Evolutionary conservation across 805 yeast species (phyloP).

Genomic region (Starmerella powellii): DNA sequence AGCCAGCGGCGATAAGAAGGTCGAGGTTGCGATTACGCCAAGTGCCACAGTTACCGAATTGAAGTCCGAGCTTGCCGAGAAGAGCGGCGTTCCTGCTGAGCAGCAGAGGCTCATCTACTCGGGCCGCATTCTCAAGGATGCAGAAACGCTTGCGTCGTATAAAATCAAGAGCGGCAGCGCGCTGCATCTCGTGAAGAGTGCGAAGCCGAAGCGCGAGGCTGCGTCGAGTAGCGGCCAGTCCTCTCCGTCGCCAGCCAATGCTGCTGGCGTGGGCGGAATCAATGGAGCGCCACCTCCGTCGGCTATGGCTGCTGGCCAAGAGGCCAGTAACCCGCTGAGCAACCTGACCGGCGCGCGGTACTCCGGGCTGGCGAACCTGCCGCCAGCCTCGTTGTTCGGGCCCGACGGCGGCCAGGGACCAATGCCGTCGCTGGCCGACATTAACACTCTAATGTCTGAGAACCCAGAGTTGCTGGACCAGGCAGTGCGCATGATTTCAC

Average conservation of each 20-base stretch:
- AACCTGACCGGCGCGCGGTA: conserved; percentile 91
- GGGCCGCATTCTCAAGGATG: conserved; percentile 84
- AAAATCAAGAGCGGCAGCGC: conserved; percentile 80
- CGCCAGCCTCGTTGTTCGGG: conserved; percentile 79
- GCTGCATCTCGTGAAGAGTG: conserved; percentile 74
- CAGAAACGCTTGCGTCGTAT: conserved; percentile 59
- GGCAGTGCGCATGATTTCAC: conserved; percentile 12
- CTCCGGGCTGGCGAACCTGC: conserved; percentile 84
- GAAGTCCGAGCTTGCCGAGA: conserved; percentile 50
- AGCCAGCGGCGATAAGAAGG: conserved; percentile 63
- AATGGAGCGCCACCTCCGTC: conserved; percentile 50
- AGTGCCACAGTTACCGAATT: conserved; percentile 51
- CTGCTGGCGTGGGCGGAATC: conserved; percentile 13
- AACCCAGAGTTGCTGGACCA: conserved; percentile 77
- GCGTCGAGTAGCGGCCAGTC: conserved; percentile 24
- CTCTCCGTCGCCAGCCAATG: conserved; percentile 21
- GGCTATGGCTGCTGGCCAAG: conserved; percentile 67
- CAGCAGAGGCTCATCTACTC: conserved; percentile 84
- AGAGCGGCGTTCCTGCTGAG: conserved; percentile 56
- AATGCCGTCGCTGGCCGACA: conserved; percentile 63
- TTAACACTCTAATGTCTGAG: conserved; percentile 57
- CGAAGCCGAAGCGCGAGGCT: conserved; percentile 19
- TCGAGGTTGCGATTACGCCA: conserved; percentile 47
- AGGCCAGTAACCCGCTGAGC: conserved; percentile 79
- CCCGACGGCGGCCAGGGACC: conserved; percentile 87